Evolutionary conservation across 208 protist species (phyloP).

Genomic region (Leishmania tropica): DNA sequence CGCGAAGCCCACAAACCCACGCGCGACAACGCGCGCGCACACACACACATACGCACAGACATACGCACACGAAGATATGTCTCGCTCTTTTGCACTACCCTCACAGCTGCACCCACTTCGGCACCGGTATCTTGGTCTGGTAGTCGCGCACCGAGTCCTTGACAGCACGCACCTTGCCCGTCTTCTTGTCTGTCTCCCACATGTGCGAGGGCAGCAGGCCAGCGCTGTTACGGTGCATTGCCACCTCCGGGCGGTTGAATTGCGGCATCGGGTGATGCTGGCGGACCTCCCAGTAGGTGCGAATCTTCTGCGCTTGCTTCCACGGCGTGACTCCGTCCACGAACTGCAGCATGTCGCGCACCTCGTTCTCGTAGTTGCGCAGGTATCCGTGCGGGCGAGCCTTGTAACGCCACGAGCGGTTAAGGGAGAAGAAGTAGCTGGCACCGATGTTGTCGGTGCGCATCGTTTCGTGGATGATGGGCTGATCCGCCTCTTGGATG

Average conservation of each 20-base stretch:
- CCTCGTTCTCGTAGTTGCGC: constrained; percentile 88
- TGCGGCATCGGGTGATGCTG: constrained; percentile 90
- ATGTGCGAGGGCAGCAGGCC: constrained; percentile 81
- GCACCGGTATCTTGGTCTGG: constrained; percentile 81
- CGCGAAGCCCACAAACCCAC: not conserved
- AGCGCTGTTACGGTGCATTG: constrained; percentile 88
- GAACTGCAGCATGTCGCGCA: constrained; percentile 87
- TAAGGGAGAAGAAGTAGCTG: constrained; percentile 85
- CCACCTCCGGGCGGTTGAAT: constrained; percentile 89
- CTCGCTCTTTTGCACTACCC: not conserved
- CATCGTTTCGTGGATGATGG: constrained; percentile 81
- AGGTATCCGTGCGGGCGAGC: constrained; percentile 89
- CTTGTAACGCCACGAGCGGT: constrained; percentile 91
- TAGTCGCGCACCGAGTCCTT: constrained; percentile 93
- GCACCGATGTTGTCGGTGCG: constrained; percentile 74
- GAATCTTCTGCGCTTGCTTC: constrained; percentile 91
- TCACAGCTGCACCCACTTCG: constrained; percentile 87
- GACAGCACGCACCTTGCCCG: constrained; percentile 86
- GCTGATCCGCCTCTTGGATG: constrained; percentile 90
- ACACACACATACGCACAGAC: not conserved
- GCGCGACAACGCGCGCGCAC: not conserved
- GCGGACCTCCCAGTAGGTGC: constrained; percentile 91
- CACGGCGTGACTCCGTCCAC: constrained; percentile 90
- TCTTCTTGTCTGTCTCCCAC: constrained; percentile 93
- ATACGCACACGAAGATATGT: not conserved